Evolutionary conservation across 2,329 filamentous ascomycete genomes (phyloP).

Genomic region (Aureobasidium subglaciale): DNA sequence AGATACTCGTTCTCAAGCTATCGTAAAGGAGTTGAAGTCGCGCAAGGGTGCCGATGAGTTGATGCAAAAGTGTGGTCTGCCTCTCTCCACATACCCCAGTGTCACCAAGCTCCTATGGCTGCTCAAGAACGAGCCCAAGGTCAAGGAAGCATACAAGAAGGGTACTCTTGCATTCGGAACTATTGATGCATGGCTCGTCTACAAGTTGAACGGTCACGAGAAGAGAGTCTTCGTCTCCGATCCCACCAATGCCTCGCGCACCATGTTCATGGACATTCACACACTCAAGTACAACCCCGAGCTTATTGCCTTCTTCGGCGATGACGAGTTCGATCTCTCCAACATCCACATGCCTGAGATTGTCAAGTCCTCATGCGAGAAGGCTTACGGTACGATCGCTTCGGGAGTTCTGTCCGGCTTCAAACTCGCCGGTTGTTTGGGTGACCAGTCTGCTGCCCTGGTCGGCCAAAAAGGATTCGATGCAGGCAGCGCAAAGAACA

Average conservation of each 20-base stretch:
- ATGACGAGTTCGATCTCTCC: conserved; percentile 53
- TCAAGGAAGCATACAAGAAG: conserved; percentile 68
- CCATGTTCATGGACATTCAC: conserved; percentile 89
- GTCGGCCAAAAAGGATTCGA: conserved; percentile 67
- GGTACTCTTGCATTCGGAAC: conserved; percentile 76
- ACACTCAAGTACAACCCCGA: conserved; percentile 72
- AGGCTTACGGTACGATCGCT: conserved; percentile 62
- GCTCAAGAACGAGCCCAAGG: conserved; percentile 61
- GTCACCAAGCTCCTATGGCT: conserved; percentile 82
- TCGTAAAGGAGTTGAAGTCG: conserved; percentile 70
- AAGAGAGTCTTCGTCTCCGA: conserved; percentile 73
- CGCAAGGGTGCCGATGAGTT: conserved; percentile 62
- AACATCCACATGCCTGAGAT: conserved; percentile 77
- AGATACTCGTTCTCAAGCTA: conserved; percentile 68
- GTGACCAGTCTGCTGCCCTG: conserved; percentile 79
- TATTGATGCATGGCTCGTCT: conserved; percentile 82
- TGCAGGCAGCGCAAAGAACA: conserved; percentile 81
- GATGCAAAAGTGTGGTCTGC: conserved; percentile 66
- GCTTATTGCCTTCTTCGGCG: conserved; percentile 66
- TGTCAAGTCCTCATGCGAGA: conserved; percentile 67
- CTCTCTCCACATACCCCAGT: conserved; percentile 81
- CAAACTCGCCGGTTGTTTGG: conserved; percentile 74
- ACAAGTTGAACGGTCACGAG: conserved; percentile 70
- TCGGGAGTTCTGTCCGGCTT: conserved; percentile 61
- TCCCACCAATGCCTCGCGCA: conserved; percentile 78